Conservation (phyloP, 2,329 filamentous ascomycete genomes). For the Pseudogymnoascus sp. region DNA sequence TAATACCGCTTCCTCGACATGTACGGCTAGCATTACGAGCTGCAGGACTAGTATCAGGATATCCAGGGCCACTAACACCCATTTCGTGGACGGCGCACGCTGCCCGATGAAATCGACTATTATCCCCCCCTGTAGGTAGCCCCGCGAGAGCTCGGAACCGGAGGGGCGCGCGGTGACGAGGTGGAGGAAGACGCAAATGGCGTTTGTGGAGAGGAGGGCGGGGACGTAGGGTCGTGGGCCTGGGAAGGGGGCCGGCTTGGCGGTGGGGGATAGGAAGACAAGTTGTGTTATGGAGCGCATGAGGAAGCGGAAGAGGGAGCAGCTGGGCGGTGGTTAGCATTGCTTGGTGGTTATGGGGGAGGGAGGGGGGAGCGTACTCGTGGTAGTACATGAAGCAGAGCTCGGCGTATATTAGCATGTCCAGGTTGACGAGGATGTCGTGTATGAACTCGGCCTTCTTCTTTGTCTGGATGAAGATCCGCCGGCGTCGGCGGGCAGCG, state of each 20-base stretch:
- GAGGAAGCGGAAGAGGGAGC: slow-evolving; percentile 55
- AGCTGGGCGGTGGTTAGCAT: slow-evolving; percentile 35
- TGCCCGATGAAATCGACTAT: slow-evolving; percentile 63
- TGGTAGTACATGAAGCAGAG: slow-evolving; percentile 61
- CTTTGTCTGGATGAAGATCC: slow-evolving; percentile 32
- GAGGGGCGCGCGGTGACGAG: slow-evolving; percentile 44
- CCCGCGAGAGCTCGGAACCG: slow-evolving; percentile 52
- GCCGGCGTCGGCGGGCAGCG: neutral
- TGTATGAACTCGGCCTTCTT: slow-evolving; percentile 49
- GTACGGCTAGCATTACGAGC: slow-evolving; percentile 55
- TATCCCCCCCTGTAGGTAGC: slow-evolving; percentile 59
- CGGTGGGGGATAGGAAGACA: slow-evolving; percentile 53
- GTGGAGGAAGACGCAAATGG: slow-evolving; percentile 53
- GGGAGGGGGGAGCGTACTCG: slow-evolving; percentile 45
- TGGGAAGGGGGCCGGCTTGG: slow-evolving; percentile 44
- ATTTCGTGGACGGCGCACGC: slow-evolving; percentile 48
- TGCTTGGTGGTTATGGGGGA: neutral
- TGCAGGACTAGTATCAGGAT: slow-evolving; percentile 48
- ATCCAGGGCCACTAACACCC: slow-evolving; percentile 49
- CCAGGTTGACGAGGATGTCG: slow-evolving; percentile 51
- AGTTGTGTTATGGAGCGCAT: slow-evolving; percentile 52
- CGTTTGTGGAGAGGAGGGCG: slow-evolving; percentile 49
- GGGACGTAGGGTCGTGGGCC: slow-evolving; percentile 46
- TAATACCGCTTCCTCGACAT: slow-evolving; percentile 51
- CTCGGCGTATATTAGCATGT: slow-evolving; percentile 56